Evolutionary conservation across 2,329 filamentous ascomycete genomes (phyloP).

Genomic region (Colletotrichum sp.): DNA sequence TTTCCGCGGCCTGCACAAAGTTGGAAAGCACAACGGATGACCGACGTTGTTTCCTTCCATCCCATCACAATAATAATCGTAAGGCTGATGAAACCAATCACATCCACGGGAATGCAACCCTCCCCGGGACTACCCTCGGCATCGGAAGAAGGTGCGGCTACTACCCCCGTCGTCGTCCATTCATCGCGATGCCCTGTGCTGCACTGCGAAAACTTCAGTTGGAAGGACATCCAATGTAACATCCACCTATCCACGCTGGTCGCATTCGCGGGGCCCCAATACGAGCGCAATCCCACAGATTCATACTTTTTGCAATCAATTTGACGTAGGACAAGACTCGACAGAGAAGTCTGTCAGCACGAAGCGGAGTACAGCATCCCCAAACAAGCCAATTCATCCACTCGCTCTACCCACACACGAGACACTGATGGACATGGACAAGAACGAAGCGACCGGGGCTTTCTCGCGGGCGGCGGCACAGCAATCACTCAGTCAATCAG

Average conservation of each 20-base stretch:
- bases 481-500: not conserved
- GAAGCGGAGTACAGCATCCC: not conserved
- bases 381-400: not conserved
- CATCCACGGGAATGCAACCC: not conserved
- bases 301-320: not conserved
- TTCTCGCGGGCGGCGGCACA: not conserved
- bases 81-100: conserved; percentile 14
- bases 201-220: not conserved
- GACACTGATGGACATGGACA: not conserved
- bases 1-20: not conserved
- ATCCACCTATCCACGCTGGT: not conserved
- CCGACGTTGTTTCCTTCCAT: not conserved
- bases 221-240: not conserved
- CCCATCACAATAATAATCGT: not conserved
- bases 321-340: conserved; percentile 6
- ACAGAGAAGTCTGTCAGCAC: not conserved
- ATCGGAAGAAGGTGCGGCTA: not conserved
- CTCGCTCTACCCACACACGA: not conserved
- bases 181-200: not conserved
- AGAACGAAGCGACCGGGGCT: not conserved
- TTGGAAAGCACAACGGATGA: not conserved
- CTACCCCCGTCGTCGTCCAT: not conserved
- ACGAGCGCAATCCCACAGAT: not conserved
- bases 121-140: not conserved
- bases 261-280: not conserved